A percentile compares a stretch with the other conserved stretches of the same genome.
These are phyloP conservation scores for Wickerhamiella hasegawae DNA, from an alignment of 805 yeast species.

Conservation along the genomic window DNA sequence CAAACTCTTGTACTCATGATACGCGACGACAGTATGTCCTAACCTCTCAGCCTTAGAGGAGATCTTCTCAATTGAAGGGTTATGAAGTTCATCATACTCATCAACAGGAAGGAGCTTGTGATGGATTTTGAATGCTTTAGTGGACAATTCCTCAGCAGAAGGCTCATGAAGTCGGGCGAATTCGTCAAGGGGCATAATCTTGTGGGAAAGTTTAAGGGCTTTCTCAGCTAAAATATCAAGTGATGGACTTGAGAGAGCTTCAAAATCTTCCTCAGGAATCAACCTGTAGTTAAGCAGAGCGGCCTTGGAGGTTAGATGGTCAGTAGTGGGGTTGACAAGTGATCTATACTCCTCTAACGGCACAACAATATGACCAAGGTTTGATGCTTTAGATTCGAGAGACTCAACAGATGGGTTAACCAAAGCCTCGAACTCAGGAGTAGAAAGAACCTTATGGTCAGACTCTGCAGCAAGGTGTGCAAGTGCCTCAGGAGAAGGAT, in stretches of 20 bases:
- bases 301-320: background rate
- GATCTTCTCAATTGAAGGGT: slow-evolving; percentile 2
- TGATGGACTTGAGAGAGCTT: background rate
- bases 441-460: background rate
- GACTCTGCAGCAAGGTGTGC: background rate
- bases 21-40: background rate
- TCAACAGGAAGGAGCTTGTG: background rate
- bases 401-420: background rate
- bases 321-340: slow-evolving; percentile 1
- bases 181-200: slow-evolving; percentile 1
- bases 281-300: background rate
- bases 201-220: background rate
- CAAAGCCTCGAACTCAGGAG: background rate
- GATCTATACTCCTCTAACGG: background rate
- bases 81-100: slow-evolving; percentile 3
- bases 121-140: too few species aligned
- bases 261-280: background rate
- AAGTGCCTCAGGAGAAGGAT: background rate
- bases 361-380: background rate
- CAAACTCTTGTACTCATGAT: slow-evolving; percentile 2
- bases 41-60: background rate
- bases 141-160: background rate
- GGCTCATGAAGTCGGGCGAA: background rate
- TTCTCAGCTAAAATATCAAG: background rate
- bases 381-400: background rate